Percentiles rank a stretch among this genome's conserved stretches.
Conservation (phyloP, 2,329 filamentous ascomycete species). For the Colletotrichum destructivum region DNA sequence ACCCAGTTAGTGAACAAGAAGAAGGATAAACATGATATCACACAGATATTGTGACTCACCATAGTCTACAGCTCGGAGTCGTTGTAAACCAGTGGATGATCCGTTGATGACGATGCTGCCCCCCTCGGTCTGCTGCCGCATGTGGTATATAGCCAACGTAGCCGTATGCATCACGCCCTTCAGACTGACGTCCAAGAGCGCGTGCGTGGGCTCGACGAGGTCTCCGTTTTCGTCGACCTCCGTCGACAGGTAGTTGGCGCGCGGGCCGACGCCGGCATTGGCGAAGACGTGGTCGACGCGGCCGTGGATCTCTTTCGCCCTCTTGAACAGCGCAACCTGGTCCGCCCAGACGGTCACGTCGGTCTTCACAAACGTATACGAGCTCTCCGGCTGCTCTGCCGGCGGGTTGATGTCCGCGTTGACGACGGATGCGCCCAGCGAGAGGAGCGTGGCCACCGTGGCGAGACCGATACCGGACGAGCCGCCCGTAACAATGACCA, state of each 20-base stretch:
- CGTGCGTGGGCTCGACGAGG: constrained; percentile 59
- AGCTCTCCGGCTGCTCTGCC: constrained; percentile 44
- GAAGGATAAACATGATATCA: fast-evolving
- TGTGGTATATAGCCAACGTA: constrained; percentile 63
- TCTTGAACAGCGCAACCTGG: constrained; percentile 66
- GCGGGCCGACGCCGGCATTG: constrained; percentile 69
- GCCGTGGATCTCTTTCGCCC: constrained; percentile 73
- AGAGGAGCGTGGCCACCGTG: constrained; percentile 66
- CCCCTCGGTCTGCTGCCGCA: constrained; percentile 62
- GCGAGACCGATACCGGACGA: constrained; percentile 81
- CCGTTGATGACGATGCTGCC: constrained; percentile 69
- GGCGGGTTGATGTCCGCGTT: constrained; percentile 66
- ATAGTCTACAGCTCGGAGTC: constrained; percentile 67
- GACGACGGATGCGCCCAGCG: constrained; percentile 68
- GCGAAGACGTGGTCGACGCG: constrained; percentile 85
- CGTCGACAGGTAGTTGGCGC: constrained; percentile 61
- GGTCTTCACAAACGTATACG: constrained; percentile 59
- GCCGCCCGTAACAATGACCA: constrained; percentile 80
- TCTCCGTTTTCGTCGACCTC: constrained; percentile 66
- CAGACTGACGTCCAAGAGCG: constrained; percentile 65
- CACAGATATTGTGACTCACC: constrained; percentile 47
- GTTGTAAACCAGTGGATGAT: constrained; percentile 66
- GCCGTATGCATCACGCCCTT: constrained; percentile 65
- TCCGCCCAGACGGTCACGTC: constrained; percentile 67
- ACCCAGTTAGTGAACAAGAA: constrained; percentile 2